A percentile compares a stretch with the other conserved stretches of the same genome.
These are phyloP conservation scores for Solanum appendiculatum DNA, from an alignment of 257 asterid species.

Conservation along the genomic window DNA sequence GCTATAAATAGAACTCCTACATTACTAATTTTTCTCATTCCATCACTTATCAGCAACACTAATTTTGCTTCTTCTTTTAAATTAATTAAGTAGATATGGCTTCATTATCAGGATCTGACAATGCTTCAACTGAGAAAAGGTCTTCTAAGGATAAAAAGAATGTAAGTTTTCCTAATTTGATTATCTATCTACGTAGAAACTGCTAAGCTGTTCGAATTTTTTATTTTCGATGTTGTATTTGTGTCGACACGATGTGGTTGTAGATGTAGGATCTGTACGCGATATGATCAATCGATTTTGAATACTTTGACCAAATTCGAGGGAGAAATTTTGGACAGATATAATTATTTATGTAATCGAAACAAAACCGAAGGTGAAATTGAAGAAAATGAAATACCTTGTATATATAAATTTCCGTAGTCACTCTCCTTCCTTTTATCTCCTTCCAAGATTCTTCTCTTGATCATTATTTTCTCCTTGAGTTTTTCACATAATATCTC, in stretches of 20 bases:
- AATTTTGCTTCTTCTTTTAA: not conserved
- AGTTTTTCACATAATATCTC: not conserved
- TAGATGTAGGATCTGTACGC: no score
- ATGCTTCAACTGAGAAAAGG: not conserved
- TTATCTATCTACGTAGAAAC: no score
- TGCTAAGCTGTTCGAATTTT: not conserved
- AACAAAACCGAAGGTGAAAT: no score
- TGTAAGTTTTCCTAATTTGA: not conserved
- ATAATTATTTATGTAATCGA: not conserved
- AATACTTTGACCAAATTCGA: not conserved
- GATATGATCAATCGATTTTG: not conserved
- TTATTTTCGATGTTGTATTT: fast-evolving
- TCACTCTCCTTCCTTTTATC: not conserved
- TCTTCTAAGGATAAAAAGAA: not conserved
- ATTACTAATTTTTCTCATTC: not conserved
- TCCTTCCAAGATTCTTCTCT: not conserved
- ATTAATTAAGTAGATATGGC: not conserved
- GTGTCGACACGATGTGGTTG: no score
- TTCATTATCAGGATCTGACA: not conserved
- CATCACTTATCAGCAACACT: not conserved
- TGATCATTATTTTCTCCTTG: not conserved
- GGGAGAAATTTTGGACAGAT: not conserved
- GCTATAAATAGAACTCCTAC: not conserved
- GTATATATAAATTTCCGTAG: not conserved
- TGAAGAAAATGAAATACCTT: no score